A percentile compares a stretch with the other conserved stretches of the same genome.
Evolutionary conservation across 805 yeast species (phyloP).

Genomic region (Monosporozyma aquatica): DNA sequence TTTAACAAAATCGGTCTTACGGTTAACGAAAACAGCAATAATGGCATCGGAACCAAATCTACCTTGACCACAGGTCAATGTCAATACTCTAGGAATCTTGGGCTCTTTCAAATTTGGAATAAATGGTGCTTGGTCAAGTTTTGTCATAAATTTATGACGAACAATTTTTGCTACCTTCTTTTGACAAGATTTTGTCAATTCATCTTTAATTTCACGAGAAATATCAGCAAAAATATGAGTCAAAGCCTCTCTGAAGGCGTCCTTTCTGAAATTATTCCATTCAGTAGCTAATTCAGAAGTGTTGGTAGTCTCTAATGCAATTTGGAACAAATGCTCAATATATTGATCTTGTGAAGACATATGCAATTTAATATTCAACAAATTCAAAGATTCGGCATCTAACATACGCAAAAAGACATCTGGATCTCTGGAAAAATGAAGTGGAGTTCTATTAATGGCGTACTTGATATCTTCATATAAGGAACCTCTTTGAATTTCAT

Average conservation of each 20-base stretch:
- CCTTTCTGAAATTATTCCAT: slow-evolving; percentile 74
- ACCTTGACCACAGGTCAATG: slow-evolving; percentile 82
- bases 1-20: slow-evolving; percentile 70
- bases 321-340: slow-evolving; percentile 39
- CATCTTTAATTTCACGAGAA: slow-evolving; percentile 72
- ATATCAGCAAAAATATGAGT: slow-evolving; percentile 58
- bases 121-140: slow-evolving; percentile 88
- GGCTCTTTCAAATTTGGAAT: slow-evolving; percentile 77
- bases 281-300: slow-evolving; percentile 62
- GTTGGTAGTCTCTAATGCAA: slow-evolving; percentile 64
- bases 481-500: slow-evolving; percentile 68
- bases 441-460: slow-evolving; percentile 70
- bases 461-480: slow-evolving; percentile 87
- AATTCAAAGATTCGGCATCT: slow-evolving; percentile 78
- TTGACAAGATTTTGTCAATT: slow-evolving; percentile 67
- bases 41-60: slow-evolving; percentile 74
- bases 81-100: slow-evolving; percentile 73
- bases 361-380: slow-evolving; percentile 54
- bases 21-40: slow-evolving; percentile 69
- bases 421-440: slow-evolving; percentile 66
- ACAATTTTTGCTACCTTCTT: slow-evolving; percentile 58
- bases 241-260: slow-evolving; percentile 58
- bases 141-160: slow-evolving; percentile 57
- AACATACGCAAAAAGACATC: slow-evolving; percentile 82
- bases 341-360: slow-evolving; percentile 33